These are phyloP conservation scores for Hygrophorus russula DNA, from an alignment of 768 basidiomycete genomes.

Conservation along the genomic window DNA sequence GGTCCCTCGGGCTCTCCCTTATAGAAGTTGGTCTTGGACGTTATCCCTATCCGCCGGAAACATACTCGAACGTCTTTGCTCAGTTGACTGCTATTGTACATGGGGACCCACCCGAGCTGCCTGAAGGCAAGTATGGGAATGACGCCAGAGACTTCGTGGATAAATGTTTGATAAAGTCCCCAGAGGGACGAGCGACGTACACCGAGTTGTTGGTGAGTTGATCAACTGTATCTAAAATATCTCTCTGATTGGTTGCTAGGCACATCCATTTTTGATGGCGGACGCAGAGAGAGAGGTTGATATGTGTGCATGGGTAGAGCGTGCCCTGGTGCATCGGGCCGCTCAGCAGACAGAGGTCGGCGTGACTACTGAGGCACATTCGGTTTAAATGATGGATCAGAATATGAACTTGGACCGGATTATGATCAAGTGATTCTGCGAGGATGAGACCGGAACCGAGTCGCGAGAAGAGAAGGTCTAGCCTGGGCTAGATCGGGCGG, in stretches of 20 bases:
- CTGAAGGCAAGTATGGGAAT: conserved; percentile 53
- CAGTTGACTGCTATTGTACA: conserved; percentile 94
- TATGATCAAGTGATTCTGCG: too few species aligned
- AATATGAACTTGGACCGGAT: too few species aligned
- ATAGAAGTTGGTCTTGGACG: conserved; percentile 85
- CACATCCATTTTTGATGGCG: conserved; percentile 67
- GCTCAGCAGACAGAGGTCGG: too few species aligned
- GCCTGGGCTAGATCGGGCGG: too few species aligned
- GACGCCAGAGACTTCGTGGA: conserved; percentile 77
- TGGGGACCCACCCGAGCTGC: conserved; percentile 83
- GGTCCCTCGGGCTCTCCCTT: conserved; percentile 91
- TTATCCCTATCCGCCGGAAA: conserved; percentile 97
- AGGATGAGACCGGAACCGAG: too few species aligned
- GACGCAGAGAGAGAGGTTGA: conserved; percentile 58
- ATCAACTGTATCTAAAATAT: neutral
- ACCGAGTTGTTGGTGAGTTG: conserved; percentile 60
- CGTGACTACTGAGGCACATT: too few species aligned
- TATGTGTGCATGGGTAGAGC: conserved; percentile 75
- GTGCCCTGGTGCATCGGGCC: conserved; percentile 26
- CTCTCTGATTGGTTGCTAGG: conserved; percentile 22
- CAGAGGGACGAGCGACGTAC: conserved; percentile 73
- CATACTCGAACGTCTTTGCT: conserved; percentile 94
- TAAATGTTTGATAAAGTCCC: conserved; percentile 71
- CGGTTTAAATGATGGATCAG: too few species aligned
- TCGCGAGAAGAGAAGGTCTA: too few species aligned